phyloP scores from a whole-genome alignment of 1,284 basidiomycete species.

The Irpex rosettiformis region DNA sequence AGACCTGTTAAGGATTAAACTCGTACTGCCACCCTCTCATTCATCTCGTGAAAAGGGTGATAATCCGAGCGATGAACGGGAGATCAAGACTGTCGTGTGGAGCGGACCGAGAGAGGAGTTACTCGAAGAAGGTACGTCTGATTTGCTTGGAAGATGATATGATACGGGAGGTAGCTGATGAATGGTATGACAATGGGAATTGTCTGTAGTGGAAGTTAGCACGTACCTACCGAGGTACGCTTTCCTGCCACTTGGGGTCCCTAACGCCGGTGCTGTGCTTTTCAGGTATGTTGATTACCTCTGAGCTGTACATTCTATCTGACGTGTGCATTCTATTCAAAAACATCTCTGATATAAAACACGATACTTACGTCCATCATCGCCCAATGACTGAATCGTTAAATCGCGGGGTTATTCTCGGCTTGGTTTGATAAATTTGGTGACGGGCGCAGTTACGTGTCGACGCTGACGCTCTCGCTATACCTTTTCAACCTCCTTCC shows the following conservation, averaged over 20 bases:
- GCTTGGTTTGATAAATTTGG: too few species aligned
- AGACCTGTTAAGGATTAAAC: constrained; percentile 4
- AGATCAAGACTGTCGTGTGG: constrained; percentile 51
- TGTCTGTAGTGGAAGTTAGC: constrained; percentile 62
- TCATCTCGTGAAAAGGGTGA: background rate
- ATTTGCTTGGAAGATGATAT: too few species aligned
- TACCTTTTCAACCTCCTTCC: constrained; percentile 74
- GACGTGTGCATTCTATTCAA: background rate
- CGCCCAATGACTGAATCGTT: too few species aligned
- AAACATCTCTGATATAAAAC: too few species aligned
- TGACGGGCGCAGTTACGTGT: constrained; percentile 48
- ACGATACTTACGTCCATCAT: too few species aligned
- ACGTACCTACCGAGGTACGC: constrained; percentile 40
- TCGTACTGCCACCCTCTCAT: background rate
- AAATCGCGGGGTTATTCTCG: too few species aligned
- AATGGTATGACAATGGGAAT: constrained; percentile 4
- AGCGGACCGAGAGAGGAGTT: constrained; percentile 65
- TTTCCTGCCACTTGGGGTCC: constrained; percentile 45
- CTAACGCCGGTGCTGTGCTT: constrained; percentile 33
- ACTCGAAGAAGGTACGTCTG: constrained; percentile 66
- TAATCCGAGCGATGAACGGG: background rate
- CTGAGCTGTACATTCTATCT: constrained; percentile 8
- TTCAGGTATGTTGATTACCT: constrained; percentile 39
- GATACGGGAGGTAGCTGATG: background rate
- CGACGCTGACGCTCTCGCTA: constrained; percentile 59